Evolutionary conservation across 2,329 filamentous ascomycete species (phyloP), one percentile per base, ranked within the genome.

Genomic region (Aureobasidium musti): DNA sequence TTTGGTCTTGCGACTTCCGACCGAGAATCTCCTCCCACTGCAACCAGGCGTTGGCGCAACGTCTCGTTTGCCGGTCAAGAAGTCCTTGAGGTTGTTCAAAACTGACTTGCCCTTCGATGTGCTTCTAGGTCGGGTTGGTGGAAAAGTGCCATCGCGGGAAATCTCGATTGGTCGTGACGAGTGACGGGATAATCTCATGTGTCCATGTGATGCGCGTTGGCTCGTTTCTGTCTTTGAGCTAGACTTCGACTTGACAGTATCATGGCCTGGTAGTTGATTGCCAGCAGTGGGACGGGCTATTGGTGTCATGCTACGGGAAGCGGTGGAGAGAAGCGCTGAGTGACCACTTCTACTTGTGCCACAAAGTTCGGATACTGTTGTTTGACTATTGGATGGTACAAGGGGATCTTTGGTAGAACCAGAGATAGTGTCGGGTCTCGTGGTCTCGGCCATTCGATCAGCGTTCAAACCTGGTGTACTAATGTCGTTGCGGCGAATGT

Each of bases 61-160:
- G 19, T 73, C 71, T n/a, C 70, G 70, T 67, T 70, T 73, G 49
- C 67, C 63, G 2, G 70, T 68, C 65, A 74, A 73, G n/a, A 75
- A 61, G 13, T 70, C 72, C 21, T 72, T 72, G 57, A 75, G 54
- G 65, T 74, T 75, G 68, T 74, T 70, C 17, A 74, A 63, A 7
- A 74, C 67, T 10, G 69, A 61, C 2, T 71, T 71, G 47, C 73
- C 72, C 66, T 72, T 75, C 8, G 73, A 74, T 19, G 69, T 71
- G 5, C 70, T 69, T 35, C 73, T 68, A 37, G 68, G 67, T 49
- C 49, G 35, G 28, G 33, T 54, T 10, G 45, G 37, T 61, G 64
- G 43, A 14, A 23, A 39, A 3, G 50, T 49, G 5, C 33, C 33
- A 59, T 52, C 50, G 10, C 39, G 50, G 4, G 63, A 30, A 21